Evolutionary conservation across 345 rosid species (phyloP).

Genomic region (Aquilaria malaccensis): DNA sequence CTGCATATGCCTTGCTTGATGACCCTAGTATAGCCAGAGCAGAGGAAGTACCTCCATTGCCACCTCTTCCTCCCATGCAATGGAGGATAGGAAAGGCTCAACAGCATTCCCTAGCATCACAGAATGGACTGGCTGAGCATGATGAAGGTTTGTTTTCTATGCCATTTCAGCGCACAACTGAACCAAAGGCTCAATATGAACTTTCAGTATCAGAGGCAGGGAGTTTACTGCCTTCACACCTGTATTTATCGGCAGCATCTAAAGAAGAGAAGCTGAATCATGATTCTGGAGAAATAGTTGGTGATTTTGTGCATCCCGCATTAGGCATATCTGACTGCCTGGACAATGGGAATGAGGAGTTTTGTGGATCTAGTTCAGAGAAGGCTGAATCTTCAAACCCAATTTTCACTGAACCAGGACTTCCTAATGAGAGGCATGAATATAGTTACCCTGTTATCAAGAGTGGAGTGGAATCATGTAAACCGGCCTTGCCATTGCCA

Average conservation of each 20-base stretch:
- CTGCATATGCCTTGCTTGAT: constrained; percentile 31
- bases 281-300: constrained; percentile 22
- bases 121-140: constrained; percentile 28
- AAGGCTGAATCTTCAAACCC: constrained; percentile 22
- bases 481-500: constrained; percentile 13
- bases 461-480: constrained; percentile 24
- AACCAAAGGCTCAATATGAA: constrained; percentile 26
- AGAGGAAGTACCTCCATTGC: constrained; percentile 75
- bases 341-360: constrained; percentile 18
- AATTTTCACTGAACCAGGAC: constrained; percentile 16
- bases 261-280: constrained; percentile 17
- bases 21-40: constrained; percentile 28
- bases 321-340: constrained; percentile 19
- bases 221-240: constrained; percentile 16
- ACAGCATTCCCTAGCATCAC: constrained; percentile 27
- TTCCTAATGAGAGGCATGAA: constrained; percentile 20
- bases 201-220: constrained; percentile 25
- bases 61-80: constrained; percentile 90
- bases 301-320: constrained; percentile 19
- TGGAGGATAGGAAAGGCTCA: constrained; percentile 69
- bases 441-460: constrained; percentile 23
- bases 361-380: constrained; percentile 13
- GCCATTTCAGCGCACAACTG: constrained; percentile 19
- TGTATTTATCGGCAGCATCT: constrained; percentile 10
- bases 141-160: constrained; percentile 23